Conservation (phyloP, 1,284 basidiomycete genomes). For the Rhizoctonia solani region DNA sequence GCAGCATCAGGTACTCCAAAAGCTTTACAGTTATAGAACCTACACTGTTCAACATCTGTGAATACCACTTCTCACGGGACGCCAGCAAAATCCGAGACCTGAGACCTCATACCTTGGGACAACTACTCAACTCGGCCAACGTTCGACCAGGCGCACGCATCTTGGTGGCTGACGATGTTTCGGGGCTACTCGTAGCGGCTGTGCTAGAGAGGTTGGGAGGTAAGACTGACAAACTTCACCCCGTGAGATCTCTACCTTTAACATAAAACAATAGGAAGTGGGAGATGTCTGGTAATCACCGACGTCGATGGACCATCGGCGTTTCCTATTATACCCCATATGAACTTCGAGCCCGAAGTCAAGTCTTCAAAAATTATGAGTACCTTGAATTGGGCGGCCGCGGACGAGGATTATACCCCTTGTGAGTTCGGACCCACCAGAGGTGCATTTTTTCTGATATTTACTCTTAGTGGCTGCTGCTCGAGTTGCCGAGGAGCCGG, state of each 20-base stretch:
- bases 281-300: slow-evolving; percentile 82
- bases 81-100: slow-evolving; percentile 81
- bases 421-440: slow-evolving; percentile 48
- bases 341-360: slow-evolving; percentile 79
- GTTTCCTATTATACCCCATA: slow-evolving; percentile 79
- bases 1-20: slow-evolving; percentile 75
- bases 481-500: slow-evolving; percentile 59
- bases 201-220: slow-evolving; percentile 87
- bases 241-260: background rate
- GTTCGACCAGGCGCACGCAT: slow-evolving; percentile 86
- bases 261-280: slow-evolving; percentile 61
- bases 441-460: slow-evolving; percentile 23
- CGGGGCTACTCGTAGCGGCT: slow-evolving; percentile 85
- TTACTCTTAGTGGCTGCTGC: slow-evolving; percentile 55
- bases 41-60: slow-evolving; percentile 83
- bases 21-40: slow-evolving; percentile 88
- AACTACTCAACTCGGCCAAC: slow-evolving; percentile 83
- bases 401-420: slow-evolving; percentile 75
- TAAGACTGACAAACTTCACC: slow-evolving; percentile 44
- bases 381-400: slow-evolving; percentile 86
- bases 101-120: slow-evolving; percentile 85
- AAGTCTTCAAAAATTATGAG: slow-evolving; percentile 49
- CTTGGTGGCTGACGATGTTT: slow-evolving; percentile 90
- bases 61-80: slow-evolving; percentile 86
- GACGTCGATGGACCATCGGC: slow-evolving; percentile 93